Evolutionary conservation across 2,329 filamentous ascomycete genomes (phyloP).

Genomic region (Trichophyton mentagrophytes): DNA sequence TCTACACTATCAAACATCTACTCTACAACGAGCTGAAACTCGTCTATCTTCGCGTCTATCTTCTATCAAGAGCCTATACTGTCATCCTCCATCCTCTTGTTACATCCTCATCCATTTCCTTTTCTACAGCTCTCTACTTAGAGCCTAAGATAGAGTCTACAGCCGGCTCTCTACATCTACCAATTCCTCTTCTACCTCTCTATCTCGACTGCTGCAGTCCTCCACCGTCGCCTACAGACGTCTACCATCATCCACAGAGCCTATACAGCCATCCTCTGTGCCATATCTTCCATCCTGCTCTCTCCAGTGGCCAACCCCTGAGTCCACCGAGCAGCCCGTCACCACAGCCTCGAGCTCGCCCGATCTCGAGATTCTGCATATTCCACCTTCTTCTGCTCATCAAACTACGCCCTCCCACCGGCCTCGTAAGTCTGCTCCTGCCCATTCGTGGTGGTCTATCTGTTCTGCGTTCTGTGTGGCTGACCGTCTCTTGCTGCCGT

Average conservation of each 20-base stretch:
- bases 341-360: neutral
- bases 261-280: conserved; percentile 2
- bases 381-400: neutral
- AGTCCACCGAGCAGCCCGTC: neutral
- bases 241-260: neutral
- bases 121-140: neutral
- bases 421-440: neutral
- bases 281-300: neutral
- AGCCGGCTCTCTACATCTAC: neutral
- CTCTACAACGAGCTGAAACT: conserved; percentile 4
- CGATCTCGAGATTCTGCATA: conserved; percentile 1
- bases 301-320: neutral
- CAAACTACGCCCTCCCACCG: neutral
- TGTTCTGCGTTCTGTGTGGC: conserved; percentile 3
- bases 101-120: conserved; percentile 11
- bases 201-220: neutral
- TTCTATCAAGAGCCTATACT: conserved; percentile 16
- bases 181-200: neutral
- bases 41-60: conserved; percentile 12
- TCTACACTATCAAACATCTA: neutral
- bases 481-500: neutral
- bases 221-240: no score
- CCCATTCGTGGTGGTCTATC: neutral
- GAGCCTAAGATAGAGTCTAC: neutral
- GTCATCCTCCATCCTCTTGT: conserved; percentile 20